Base-by-base conservation (phyloP, 441 rosid species). In the Erodium texanum region DNA sequence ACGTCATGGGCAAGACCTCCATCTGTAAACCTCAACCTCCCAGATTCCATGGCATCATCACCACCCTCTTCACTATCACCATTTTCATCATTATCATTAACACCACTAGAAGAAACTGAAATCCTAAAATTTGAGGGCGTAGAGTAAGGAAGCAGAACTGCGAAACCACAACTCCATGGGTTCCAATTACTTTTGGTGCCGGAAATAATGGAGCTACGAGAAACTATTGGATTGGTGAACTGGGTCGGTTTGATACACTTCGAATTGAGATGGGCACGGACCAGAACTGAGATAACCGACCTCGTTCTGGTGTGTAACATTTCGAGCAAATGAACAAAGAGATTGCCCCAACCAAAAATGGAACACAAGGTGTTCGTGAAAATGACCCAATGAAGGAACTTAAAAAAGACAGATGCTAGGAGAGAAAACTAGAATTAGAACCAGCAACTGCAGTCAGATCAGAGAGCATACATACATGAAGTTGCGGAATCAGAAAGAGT, bases 261-360 rank as follows among this genome's bases (percentile, higher is more conserved):
- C 22, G 70, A 69, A 74, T 71, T 66, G 9, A 78, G 58, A 74
- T 59, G 73, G 68, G 74, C 24, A 20, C 65, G 62, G 43, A 68
- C 77, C 12, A 80, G 62, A 83, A 74, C 27, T 22, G 77, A 66
- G 23, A 74, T 43, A 20, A 48, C 45, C 10, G 68, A 84, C 43
- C 83, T 78, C 64, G 78, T 58, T 70, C 87, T 81, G 74, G 73
- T 59, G 74, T 83, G 78, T 65, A 75, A 81, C 89, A 87, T 91
- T 59, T 66, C 34, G 43, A 56, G 62, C 0, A 34, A 43, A 58
- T 3, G 20, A 22, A 20, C 38, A 34, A 10, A 34, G 38, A 34
- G 38, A 34, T 34, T 34, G 8, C 0, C 38, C 38, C 2, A 2
- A 45, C 16, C 22, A 18, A 20, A 58, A 58, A 58, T 58, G 62